Conservation (phyloP, 768 basidiomycete genomes). For the Rossbeevera mucosa region DNA sequence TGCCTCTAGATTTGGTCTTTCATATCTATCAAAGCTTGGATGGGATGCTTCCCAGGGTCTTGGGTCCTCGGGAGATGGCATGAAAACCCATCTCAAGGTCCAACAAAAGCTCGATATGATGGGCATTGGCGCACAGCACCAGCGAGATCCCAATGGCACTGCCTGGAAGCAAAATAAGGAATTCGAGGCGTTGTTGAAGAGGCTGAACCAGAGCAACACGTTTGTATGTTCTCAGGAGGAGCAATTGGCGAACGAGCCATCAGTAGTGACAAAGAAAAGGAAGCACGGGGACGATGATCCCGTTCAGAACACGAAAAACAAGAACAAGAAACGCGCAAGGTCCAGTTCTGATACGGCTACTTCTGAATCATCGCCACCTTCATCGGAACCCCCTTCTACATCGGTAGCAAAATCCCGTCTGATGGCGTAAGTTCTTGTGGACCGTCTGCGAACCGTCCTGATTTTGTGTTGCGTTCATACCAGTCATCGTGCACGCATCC, state of each 20-base stretch:
- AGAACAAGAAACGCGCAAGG: conserved; percentile 18
- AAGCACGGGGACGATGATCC: conserved; percentile 25
- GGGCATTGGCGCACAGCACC: conserved; percentile 75
- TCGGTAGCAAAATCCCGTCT: conserved; percentile 20
- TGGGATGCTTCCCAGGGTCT: conserved; percentile 79
- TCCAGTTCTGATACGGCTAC: conserved; percentile 25
- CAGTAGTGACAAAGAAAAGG: conserved; percentile 28
- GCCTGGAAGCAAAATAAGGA: conserved; percentile 87
- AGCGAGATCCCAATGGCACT: conserved; percentile 62
- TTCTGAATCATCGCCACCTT: background rate
- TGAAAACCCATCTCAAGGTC: conserved; percentile 68
- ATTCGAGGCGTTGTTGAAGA: conserved; percentile 66
- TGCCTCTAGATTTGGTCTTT: conserved; percentile 77
- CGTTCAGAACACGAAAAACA: conserved; percentile 15
- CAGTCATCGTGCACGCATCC: conserved; percentile 78
- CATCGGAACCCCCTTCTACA: background rate
- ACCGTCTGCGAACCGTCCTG: background rate
- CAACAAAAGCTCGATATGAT: conserved; percentile 82
- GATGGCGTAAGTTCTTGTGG: conserved; percentile 28
- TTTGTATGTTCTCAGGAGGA: conserved; percentile 24
- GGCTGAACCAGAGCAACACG: conserved; percentile 49
- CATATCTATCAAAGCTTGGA: conserved; percentile 80
- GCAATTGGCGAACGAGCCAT: conserved; percentile 12
- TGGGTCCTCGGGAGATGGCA: conserved; percentile 66
- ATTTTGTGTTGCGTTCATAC: background rate